Evolutionary conservation across 208 protist genomes (phyloP), one percentile per base, ranked within the genome.

Genomic region (Leishmania braziliensis): DNA sequence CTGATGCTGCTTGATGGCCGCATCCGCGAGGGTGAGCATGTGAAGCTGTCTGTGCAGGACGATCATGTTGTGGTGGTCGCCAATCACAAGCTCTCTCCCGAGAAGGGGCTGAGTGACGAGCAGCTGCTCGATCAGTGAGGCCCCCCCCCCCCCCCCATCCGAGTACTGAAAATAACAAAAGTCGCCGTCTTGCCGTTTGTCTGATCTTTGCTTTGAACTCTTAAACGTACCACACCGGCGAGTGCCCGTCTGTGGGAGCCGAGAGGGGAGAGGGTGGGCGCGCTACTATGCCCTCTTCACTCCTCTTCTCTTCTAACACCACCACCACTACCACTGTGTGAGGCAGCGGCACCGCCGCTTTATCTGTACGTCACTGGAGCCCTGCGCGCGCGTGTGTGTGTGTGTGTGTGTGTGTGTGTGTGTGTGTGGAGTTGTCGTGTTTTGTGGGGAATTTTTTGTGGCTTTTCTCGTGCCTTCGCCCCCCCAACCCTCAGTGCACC

Each of bases 1-100:
- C 88, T 95, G 54, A 92, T 97, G 91, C 84, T 98, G 48, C 88
- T 99, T 10, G 85, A 95, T 36, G 95, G 94, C 51, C 84, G 93
- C 46, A 84, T 98, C 29, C 89, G 88, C 6, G 92, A 98, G 56
- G 92, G 92, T 79, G 91, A 96, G 80, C 74, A 53, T 26, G 90
- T 97, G 39, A 74, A 82, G 48, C 74, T 98, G 54, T 76, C 75
- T 56, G 80, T 95, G 60, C 60, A 84, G 60, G 81, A 92, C 75
- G 81, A 90, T 60, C 65, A 74, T 36, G 87, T 96, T 9, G 66
- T 85, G 12, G 87, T 97, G 54, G 58, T 90, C 23, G 79, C 91
- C n/a, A 97, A 97, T 74, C 92, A 97, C 84, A 63, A 88, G 4
- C 77, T 91, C 12, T 81, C 86, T 12, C 76, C 63, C 8, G 73